Base-by-base conservation (phyloP, 345 rosid genomes). In the Psidium guajava region DNA sequence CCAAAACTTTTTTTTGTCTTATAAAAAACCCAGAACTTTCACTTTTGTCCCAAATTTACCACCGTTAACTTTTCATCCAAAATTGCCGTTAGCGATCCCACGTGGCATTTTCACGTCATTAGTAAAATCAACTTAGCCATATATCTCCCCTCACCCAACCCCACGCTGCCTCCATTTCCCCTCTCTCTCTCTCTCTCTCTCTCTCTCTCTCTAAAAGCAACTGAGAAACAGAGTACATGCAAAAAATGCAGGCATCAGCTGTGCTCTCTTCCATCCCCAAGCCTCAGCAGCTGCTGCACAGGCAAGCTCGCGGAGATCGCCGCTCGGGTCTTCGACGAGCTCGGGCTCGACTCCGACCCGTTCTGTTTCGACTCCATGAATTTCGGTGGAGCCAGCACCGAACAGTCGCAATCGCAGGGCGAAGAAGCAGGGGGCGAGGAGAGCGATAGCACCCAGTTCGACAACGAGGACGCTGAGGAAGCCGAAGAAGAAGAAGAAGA, bases 271-370 rank as follows among this genome's bases (percentile, higher is more conserved):
- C 54, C 85, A 51, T 88, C 92, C 58, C 90, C 91, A 0, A 88
- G 91, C 85, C 88, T 89, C 88, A 86, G 85, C 82, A 83, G 87
- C 56, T 87, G 87, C 86, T 90, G 90, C 61, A 86, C 90, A 2
- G 84, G 69, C n/a, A 85, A 81, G 28, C 85, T 91, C 36, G 87
- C 90, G 6, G 89, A 89, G 25, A 89, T 89, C 50, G 92, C 92
- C 1, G 89, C 87, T 0, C 88, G 91, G 49, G 91, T 91, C 32
- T 86, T 86, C 32, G 88, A 57, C 2, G 90, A 91, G 85, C 83
- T 89, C 83, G 47, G 84, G 3, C 87, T 85, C 14, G 77, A 85
- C 21, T 57, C 61, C 8, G 54, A 61, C 56, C 86, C 85, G 4
- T 22, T 56, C 3, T 53, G 56, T 54, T 40, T 52, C 8, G 83